Evolutionary conservation across 495 filamentous ascomycete genomes (phyloP).

Genomic region (Lepidopterella palustris): DNA sequence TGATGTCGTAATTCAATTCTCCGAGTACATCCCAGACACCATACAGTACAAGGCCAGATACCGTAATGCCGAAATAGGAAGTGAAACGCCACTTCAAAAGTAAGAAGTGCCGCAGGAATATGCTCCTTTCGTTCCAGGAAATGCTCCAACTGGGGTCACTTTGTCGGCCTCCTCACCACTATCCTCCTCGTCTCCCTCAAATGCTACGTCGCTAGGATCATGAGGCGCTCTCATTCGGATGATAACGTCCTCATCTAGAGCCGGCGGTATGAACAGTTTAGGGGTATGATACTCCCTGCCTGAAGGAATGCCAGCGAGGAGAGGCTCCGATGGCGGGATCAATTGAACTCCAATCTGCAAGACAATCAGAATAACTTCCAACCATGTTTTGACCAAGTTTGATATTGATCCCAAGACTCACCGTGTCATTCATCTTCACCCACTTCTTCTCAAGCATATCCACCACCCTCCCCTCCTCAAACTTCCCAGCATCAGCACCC

Average conservation of each 20-base stretch:
- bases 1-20: background rate
- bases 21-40: background rate
- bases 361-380: conserved; percentile 4
- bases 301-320: conserved; percentile 72
- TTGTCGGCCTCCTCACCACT: conserved; percentile 32
- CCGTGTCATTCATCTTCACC: conserved; percentile 87
- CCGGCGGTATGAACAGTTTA: conserved; percentile 28
- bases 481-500: conserved; percentile 73
- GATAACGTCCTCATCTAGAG: conserved; percentile 32
- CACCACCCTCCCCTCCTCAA: conserved; percentile 80
- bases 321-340: conserved; percentile 60
- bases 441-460: conserved; percentile 85
- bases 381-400: background rate
- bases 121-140: conserved; percentile 37
- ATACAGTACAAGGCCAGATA: background rate
- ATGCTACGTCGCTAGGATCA: conserved; percentile 29
- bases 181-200: conserved; percentile 33
- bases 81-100: conserved; percentile 8
- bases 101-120: conserved; percentile 28
- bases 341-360: conserved; percentile 72
- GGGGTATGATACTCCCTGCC: conserved; percentile 75
- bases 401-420: conserved; percentile 49
- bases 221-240: conserved; percentile 36
- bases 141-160: conserved; percentile 41
- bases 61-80: background rate